Evolutionary conservation across 1,284 basidiomycete species (phyloP), one percentile per base, ranked within the genome.

Genomic region (Ustilago trichophora): DNA sequence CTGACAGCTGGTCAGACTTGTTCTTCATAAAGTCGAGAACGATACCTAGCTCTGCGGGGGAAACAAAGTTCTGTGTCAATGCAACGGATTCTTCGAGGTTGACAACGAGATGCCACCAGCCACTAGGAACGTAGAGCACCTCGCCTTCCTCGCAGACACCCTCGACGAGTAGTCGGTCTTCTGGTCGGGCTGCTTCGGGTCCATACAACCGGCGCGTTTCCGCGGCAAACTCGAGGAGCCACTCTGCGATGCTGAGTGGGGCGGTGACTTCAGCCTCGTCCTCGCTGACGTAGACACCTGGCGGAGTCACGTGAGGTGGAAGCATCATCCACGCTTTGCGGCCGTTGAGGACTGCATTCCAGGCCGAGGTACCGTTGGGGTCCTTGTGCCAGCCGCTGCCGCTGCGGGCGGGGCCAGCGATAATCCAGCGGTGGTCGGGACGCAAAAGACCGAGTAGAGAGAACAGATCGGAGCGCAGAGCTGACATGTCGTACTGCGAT

Each of bases 51-150:
- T 84, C 83, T n/a, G 73, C 57, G 6, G 72, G 70, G 3, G 83
- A 83, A 22, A 84, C 82, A 72, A 83, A 84, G 72, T 84, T 84
- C 59, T 84, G 83, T 7, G 83, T 84, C 31, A 84, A 73, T 2
- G 83, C 83, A 8, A 84, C 81, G 5, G 59, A 75, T 41, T 76
- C 72, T 43, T 58, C 51, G 12, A 65, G 59, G 44, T 80, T 80
- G 51, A 75, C 54, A 38, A 77, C 77, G 26, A 71, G 67, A 70
- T 71, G 79, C 78, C 66, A 69, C 82, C 74, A 81, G 8, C 80
- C 80, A 42, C 71, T 74, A 15, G 80, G 80, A 3, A 83, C 78
- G 43, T 82, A 83, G 41, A 83, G 72, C 41, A 80, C 78, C 55
- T 83, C 81, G 15, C 82, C 82, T 19, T 67, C 75, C 18, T 56